Conservation (phyloP, 257 asterid genomes). For the Cinchona pubescens region DNA sequence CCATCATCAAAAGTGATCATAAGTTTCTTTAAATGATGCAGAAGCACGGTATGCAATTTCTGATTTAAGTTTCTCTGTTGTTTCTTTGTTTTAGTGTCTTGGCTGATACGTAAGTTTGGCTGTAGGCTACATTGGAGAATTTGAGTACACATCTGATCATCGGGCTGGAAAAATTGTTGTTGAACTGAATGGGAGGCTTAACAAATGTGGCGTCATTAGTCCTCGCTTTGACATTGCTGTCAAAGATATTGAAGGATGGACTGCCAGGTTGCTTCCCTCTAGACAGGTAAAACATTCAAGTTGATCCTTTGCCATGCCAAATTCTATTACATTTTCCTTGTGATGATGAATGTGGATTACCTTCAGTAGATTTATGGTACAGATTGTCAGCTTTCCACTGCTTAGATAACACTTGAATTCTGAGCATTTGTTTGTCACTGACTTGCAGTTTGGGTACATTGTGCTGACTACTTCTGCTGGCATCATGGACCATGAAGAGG, state of each 20-base stretch:
- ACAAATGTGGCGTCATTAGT: conserved; percentile 44
- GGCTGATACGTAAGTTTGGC: background rate
- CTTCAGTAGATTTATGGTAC: background rate
- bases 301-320: background rate
- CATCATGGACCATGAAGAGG: conserved; percentile 45
- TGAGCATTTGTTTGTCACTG: background rate
- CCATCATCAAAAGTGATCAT: conserved; percentile 38
- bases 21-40: conserved; percentile 41
- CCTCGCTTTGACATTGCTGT: conserved; percentile 40
- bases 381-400: background rate
- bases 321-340: background rate
- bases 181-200: conserved; percentile 36
- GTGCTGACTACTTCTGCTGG: conserved; percentile 42
- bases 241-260: conserved; percentile 39
- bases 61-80: too few species aligned
- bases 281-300: conserved; percentile 27
- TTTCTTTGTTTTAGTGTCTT: too few species aligned
- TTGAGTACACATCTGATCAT: conserved; percentile 39
- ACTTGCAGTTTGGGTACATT: conserved; percentile 35
- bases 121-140: conserved; percentile 39
- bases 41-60: conserved; percentile 29
- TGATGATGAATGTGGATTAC: background rate
- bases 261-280: conserved; percentile 42
- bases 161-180: conserved; percentile 40
- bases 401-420: background rate